These are phyloP conservation scores for Starmerella powellii DNA, from an alignment of 805 yeast species.

Conservation along the genomic window DNA sequence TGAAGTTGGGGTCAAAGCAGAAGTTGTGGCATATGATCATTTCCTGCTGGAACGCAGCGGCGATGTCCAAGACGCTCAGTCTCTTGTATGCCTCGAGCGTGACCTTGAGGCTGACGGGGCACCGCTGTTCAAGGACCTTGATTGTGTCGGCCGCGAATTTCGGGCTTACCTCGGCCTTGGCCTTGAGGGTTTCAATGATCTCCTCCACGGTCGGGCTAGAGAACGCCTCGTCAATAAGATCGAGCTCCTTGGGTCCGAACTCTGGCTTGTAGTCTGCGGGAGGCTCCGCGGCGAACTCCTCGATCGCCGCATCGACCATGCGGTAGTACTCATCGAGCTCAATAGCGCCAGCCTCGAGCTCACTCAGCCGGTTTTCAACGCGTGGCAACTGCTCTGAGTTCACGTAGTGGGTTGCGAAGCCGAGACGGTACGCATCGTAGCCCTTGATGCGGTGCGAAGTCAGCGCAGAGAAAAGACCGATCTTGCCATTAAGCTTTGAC, in stretches of 20 bases:
- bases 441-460: slow-evolving; percentile 76
- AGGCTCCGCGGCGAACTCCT: slow-evolving; percentile 52
- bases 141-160: slow-evolving; percentile 53
- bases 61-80: slow-evolving; percentile 47
- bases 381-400: slow-evolving; percentile 51
- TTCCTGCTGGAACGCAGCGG: slow-evolving; percentile 60
- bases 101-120: slow-evolving; percentile 68
- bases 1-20: slow-evolving; percentile 53
- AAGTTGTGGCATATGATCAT: slow-evolving; percentile 65
- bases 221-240: slow-evolving; percentile 60
- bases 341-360: slow-evolving; percentile 35
- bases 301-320: slow-evolving; percentile 58
- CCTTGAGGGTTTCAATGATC: slow-evolving; percentile 34
- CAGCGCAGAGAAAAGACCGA: slow-evolving; percentile 75
- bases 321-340: slow-evolving; percentile 26
- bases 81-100: slow-evolving; percentile 55
- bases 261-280: slow-evolving; percentile 43
- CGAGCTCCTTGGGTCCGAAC: slow-evolving; percentile 40
- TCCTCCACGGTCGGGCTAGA: slow-evolving; percentile 39
- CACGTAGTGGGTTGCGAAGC: slow-evolving; percentile 84
- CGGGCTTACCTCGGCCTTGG: slow-evolving; percentile 44
- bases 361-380: slow-evolving; percentile 53
- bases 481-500: slow-evolving; percentile 65
- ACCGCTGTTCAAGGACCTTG: slow-evolving; percentile 48
- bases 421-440: slow-evolving; percentile 66